phyloP scores from a whole-genome alignment of 2,329 filamentous ascomycete species.

The Didymella lethalis region DNA sequence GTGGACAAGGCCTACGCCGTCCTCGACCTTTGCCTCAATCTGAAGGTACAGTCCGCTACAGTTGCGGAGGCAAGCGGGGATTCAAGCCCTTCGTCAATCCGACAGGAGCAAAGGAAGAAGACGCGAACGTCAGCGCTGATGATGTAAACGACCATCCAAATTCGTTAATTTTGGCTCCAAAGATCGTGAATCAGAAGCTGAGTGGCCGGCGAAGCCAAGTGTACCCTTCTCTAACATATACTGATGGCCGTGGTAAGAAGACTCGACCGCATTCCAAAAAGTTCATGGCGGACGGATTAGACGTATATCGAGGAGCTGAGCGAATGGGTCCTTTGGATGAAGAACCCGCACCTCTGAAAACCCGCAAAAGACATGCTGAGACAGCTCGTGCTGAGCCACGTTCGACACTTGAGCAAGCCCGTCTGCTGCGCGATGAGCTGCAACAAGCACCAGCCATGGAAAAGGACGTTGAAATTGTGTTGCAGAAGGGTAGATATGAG shows the following conservation, averaged over 20 bases:
- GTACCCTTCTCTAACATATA: neutral
- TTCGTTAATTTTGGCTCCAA: neutral
- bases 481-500: neutral
- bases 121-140: neutral
- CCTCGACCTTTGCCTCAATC: neutral
- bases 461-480: neutral
- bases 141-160: neutral
- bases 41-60: neutral
- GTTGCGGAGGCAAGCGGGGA: too few species aligned
- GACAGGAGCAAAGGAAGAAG: neutral
- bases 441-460: neutral
- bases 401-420: neutral
- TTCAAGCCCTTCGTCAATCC: neutral
- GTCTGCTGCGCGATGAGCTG: neutral
- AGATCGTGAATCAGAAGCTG: conserved; percentile 5
- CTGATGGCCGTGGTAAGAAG: neutral
- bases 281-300: neutral
- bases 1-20: conserved; percentile 1
- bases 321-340: conserved; percentile 1
- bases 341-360: neutral
- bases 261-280: neutral
- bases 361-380: neutral
- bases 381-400: neutral
- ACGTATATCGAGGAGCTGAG: neutral
- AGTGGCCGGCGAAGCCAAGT: neutral